A percentile compares a stretch with the other conserved stretches of the same genome.
These are phyloP conservation scores for Crithidia fasciculata DNA, from an alignment of 208 protist genomes.

Conservation along the genomic window DNA sequence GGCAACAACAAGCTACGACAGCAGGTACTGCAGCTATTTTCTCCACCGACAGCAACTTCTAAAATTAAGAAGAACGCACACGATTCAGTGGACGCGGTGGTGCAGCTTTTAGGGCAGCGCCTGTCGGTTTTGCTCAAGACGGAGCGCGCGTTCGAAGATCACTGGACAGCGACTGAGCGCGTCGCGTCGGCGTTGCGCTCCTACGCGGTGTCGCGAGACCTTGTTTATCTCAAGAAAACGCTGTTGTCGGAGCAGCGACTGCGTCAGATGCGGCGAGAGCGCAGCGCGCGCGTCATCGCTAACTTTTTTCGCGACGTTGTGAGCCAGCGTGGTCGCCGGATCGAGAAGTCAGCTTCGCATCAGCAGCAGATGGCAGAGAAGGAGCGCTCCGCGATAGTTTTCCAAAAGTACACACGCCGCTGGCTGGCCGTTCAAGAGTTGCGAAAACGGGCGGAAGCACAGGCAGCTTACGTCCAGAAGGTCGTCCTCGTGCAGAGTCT, in stretches of 20 bases:
- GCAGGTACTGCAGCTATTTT: conserved; percentile 34
- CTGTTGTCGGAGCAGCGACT: conserved; percentile 37
- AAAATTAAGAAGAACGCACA: conserved; percentile 40
- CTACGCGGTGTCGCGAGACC: conserved; percentile 67
- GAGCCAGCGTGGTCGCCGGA: conserved; percentile 26
- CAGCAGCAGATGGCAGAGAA: conserved; percentile 35
- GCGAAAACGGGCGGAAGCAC: conserved; percentile 34
- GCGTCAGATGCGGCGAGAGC: conserved; percentile 42
- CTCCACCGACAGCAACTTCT: conserved; percentile 27
- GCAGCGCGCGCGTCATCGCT: conserved; percentile 57
- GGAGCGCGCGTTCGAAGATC: conserved; percentile 70
- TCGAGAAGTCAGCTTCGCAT: conserved; percentile 10
- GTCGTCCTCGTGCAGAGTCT: conserved; percentile 60
- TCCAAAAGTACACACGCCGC: conserved; percentile 76
- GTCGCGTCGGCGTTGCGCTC: conserved; percentile 54
- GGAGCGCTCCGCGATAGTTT: conserved; percentile 40
- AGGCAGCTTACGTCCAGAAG: conserved; percentile 30
- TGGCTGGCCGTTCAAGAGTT: conserved; percentile 66
- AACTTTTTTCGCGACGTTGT: conserved; percentile 64
- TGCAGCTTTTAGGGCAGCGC: conserved; percentile 61
- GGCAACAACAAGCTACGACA: conserved; percentile 32
- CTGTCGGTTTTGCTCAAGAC: conserved; percentile 56
- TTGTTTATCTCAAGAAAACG: conserved; percentile 50
- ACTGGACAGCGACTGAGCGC: conserved; percentile 69
- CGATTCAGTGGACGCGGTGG: conserved; percentile 36